phyloP scores from a whole-genome alignment of 192 early-diverging fungal genomes.

The Chytriomyces sp. region DNA sequence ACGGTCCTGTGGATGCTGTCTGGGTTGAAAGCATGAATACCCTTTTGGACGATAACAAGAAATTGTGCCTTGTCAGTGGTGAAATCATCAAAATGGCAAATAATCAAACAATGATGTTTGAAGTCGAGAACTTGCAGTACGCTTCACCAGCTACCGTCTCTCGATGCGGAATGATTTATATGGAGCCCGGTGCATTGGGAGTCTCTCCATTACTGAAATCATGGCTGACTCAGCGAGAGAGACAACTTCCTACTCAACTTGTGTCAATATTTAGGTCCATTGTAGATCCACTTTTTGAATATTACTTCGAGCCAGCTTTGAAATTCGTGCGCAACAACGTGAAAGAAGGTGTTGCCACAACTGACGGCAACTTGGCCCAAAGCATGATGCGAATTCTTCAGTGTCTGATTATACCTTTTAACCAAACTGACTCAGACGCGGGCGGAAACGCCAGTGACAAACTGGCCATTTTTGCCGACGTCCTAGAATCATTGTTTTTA shows the following conservation, averaged over 20 bases:
- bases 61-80: slow-evolving; percentile 61
- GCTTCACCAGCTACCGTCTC: slow-evolving; percentile 69
- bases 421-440: slow-evolving; percentile 22
- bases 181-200: slow-evolving; percentile 66
- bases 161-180: slow-evolving; percentile 69
- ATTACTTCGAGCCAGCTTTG: slow-evolving; percentile 46
- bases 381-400: slow-evolving; percentile 57
- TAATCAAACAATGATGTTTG: slow-evolving; percentile 67
- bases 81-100: slow-evolving; percentile 69
- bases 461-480: slow-evolving; percentile 41
- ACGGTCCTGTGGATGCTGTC: slow-evolving; percentile 67
- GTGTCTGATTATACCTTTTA: slow-evolving; percentile 45
- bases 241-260: slow-evolving; percentile 26
- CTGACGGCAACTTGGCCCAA: slow-evolving; percentile 53
- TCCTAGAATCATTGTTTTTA: slow-evolving; percentile 55
- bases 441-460: slow-evolving; percentile 24
- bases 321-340: slow-evolving; percentile 52
- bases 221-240: slow-evolving; percentile 51
- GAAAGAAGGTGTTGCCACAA: slow-evolving; percentile 57
- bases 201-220: slow-evolving; percentile 50
- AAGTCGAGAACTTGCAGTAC: slow-evolving; percentile 62
- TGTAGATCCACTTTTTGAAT: slow-evolving; percentile 49
- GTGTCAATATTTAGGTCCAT: slow-evolving; percentile 37
- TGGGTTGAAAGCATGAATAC: slow-evolving; percentile 70
- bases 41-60: slow-evolving; percentile 67